phyloP scores from a whole-genome alignment of 163 green algal species.

The Prototheca stagnorum region DNA sequence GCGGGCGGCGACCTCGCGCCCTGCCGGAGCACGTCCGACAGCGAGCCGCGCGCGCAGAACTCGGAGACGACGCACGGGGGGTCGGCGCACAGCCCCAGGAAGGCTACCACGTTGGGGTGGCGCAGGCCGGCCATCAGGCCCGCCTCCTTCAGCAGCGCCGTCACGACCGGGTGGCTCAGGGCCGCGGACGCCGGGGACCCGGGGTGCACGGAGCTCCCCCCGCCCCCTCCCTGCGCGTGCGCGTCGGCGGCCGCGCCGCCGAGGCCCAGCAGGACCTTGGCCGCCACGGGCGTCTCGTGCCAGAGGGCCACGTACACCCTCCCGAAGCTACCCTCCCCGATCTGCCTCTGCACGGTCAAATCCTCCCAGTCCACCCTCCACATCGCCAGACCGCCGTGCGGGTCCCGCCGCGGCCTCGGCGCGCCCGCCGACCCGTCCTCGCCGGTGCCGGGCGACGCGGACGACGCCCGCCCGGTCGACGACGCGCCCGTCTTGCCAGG shows the following conservation, averaged over 20 bases:
- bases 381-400: too few species aligned
- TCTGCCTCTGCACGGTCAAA: constrained; percentile 18
- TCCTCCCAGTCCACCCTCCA: constrained; percentile 18
- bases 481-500: background rate
- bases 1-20: constrained; percentile 5
- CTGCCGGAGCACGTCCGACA: constrained; percentile 52
- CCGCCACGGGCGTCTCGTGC: constrained; percentile 34
- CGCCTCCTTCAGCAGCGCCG: constrained; percentile 17
- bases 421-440: background rate
- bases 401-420: background rate
- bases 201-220: too few species aligned
- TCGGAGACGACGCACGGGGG: constrained; percentile 55
- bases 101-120: constrained; percentile 40
- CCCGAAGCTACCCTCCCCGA: constrained; percentile 22
- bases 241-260: constrained; percentile 4
- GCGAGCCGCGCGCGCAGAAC: constrained; percentile 53
- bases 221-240: too few species aligned
- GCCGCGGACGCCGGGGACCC: too few species aligned
- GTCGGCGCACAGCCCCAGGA: constrained; percentile 53
- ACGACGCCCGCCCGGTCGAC: background rate
- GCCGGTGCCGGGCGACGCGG: background rate
- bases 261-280: constrained; percentile 21
- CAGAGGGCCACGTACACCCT: constrained; percentile 34
- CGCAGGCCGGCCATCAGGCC: constrained; percentile 26
- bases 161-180: constrained; percentile 4